Evolutionary conservation across 371 early-diverging fungal species (phyloP).

Genomic region (Mortierella sp.): DNA sequence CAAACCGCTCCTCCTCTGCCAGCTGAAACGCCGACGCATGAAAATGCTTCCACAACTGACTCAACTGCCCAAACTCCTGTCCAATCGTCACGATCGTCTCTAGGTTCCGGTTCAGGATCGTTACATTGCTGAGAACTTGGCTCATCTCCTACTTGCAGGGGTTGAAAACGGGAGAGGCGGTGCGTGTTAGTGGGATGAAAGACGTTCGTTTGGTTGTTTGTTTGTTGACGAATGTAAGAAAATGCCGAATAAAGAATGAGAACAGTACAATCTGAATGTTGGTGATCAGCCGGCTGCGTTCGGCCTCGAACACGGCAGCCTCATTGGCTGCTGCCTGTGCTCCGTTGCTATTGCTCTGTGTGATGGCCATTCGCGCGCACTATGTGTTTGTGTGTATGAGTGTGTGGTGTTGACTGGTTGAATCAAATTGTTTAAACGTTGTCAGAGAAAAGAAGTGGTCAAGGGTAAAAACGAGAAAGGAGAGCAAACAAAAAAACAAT

Average conservation of each 20-base stretch:
- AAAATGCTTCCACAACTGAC: constrained; percentile 66
- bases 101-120: constrained; percentile 65
- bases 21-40: constrained; percentile 47
- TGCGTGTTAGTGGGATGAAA: background rate
- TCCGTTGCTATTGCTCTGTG: constrained; percentile 22
- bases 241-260: background rate
- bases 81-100: constrained; percentile 70
- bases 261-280: constrained; percentile 40
- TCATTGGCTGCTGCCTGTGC: constrained; percentile 7
- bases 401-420: background rate
- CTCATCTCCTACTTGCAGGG: constrained; percentile 56
- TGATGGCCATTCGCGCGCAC: constrained; percentile 10
- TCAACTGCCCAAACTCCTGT: constrained; percentile 63
- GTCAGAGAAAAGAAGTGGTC: too few species aligned
- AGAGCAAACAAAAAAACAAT: background rate
- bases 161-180: background rate
- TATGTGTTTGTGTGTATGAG: background rate
- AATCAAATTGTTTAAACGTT: too few species aligned
- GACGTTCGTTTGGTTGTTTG: too few species aligned
- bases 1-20: constrained; percentile 23
- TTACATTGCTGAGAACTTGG: constrained; percentile 63
- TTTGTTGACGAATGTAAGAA: too few species aligned
- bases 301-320: constrained; percentile 23
- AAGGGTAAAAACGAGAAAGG: too few species aligned
- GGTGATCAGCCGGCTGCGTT: constrained; percentile 33